Evolutionary conservation across 768 basidiomycete genomes (phyloP).

Genomic region (Serendipita sp.): DNA sequence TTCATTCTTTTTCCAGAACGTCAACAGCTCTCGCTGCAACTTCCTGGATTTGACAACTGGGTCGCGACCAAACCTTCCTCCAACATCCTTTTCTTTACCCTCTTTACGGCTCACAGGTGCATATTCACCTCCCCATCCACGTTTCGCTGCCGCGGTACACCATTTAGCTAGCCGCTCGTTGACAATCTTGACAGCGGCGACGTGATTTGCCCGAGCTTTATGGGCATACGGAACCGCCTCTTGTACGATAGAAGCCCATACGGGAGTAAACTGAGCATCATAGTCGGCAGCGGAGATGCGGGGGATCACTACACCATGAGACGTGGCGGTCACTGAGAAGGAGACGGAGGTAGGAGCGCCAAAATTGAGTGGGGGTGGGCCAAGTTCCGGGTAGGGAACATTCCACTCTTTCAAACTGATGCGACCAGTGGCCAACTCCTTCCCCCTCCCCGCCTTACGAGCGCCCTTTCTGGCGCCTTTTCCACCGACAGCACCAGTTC

Average conservation of each 20-base stretch:
- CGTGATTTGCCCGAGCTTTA: constrained; percentile 1
- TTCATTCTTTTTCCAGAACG: constrained; percentile 97
- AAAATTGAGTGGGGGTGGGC: constrained; percentile 17
- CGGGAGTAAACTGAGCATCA: background rate
- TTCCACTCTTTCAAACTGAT: background rate
- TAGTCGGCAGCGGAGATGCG: background rate
- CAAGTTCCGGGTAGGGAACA: constrained; percentile 19
- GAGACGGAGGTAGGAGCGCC: background rate
- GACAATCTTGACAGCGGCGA: background rate
- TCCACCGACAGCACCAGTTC: background rate
- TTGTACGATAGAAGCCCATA: background rate
- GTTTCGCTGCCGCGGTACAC: background rate
- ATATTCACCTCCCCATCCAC: constrained; percentile 10
- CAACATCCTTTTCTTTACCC: constrained; percentile 33
- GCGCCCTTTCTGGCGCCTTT: constrained; percentile 8
- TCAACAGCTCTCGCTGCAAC: constrained; percentile 88
- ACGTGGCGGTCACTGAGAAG: background rate
- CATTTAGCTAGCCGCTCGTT: background rate
- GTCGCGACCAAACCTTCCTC: constrained; percentile 24
- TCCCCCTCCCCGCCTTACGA: constrained; percentile 16
- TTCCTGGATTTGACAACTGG: constrained; percentile 55
- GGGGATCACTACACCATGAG: background rate
- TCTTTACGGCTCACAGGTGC: constrained; percentile 17
- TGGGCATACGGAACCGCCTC: background rate
- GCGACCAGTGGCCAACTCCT: constrained; percentile 14